Evolutionary conservation across 2,329 filamentous ascomycete species (phyloP).

Genomic region (Alternaria alternata): DNA sequence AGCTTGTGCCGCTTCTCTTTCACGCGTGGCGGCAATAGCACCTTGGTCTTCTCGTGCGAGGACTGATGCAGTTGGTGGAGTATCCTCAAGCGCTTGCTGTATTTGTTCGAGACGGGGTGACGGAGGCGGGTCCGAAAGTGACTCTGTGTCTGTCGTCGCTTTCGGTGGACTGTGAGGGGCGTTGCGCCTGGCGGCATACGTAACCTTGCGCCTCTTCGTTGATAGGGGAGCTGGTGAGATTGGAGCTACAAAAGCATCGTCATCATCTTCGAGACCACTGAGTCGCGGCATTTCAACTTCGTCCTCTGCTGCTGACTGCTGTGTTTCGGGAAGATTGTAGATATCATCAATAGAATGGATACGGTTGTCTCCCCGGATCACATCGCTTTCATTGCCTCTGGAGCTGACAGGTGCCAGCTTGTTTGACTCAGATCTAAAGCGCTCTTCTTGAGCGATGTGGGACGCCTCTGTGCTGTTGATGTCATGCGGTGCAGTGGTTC

Average conservation of each 20-base stretch:
- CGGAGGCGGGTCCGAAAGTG: constrained; percentile 19
- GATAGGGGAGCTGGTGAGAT: constrained; percentile 35
- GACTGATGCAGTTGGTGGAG: constrained; percentile 29
- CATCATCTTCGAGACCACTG: constrained; percentile 43
- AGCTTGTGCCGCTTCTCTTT: constrained; percentile 26
- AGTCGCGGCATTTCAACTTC: constrained; percentile 45
- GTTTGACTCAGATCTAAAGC: constrained; percentile 36
- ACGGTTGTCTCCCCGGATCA: constrained; percentile 14
- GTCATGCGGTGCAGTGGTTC: constrained; percentile 5
- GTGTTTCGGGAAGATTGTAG: constrained; percentile 46
- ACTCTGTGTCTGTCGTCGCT: constrained; percentile 18
- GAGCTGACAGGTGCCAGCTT: constrained; percentile 18
- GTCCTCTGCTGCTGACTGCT: constrained; percentile 41
- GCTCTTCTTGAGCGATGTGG: constrained; percentile 51
- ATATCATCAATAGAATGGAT: constrained; percentile 49
- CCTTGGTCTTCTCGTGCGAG: constrained; percentile 47
- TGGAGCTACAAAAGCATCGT: constrained; percentile 40
- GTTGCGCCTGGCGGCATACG: constrained; percentile 32
- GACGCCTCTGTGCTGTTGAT: constrained; percentile 35
- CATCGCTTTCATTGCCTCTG: constrained; percentile 27
- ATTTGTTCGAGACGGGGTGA: constrained; percentile 25
- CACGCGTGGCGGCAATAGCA: constrained; percentile 39
- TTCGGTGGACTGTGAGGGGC: constrained; percentile 29
- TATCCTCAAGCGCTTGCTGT: constrained; percentile 31
- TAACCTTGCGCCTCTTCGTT: constrained; percentile 44